Percentiles rank a stretch among this genome's conserved stretches.
Evolutionary conservation across 2,329 filamentous ascomycete genomes (phyloP).

Genomic region (Curvularia spicifera): DNA sequence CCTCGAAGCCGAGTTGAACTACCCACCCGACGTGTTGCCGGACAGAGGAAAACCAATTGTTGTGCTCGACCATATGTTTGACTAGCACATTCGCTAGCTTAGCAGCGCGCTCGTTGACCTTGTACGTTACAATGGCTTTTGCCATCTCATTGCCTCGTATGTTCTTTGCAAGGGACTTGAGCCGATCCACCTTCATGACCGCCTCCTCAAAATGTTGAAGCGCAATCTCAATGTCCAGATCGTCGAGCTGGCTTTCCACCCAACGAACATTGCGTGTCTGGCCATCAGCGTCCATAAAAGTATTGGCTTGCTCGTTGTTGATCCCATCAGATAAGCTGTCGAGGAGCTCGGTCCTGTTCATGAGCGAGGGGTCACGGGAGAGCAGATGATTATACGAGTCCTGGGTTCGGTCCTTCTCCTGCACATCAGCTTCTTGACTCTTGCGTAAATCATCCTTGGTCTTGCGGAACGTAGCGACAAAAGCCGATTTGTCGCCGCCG

Average conservation of each 20-base stretch:
- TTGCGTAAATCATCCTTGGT: constrained; percentile 91
- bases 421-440: constrained; percentile 82
- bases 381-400: constrained; percentile 89
- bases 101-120: constrained; percentile 82
- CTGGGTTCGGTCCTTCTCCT: constrained; percentile 81
- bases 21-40: constrained; percentile 85
- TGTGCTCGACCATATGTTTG: constrained; percentile 76
- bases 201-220: constrained; percentile 87
- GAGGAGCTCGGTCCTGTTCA: constrained; percentile 80
- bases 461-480: constrained; percentile 90
- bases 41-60: constrained; percentile 77
- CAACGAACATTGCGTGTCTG: constrained; percentile 95
- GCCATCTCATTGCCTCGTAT: constrained; percentile 86
- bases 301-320: constrained; percentile 72
- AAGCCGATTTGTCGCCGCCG: constrained; percentile 75
- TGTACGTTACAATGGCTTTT: constrained; percentile 90
- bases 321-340: constrained; percentile 72
- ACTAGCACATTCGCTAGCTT: constrained; percentile 79
- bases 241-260: constrained; percentile 94
- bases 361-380: constrained; percentile 74
- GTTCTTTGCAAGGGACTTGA: constrained; percentile 77
- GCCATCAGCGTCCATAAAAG: constrained; percentile 94
- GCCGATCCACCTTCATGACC: constrained; percentile 81
- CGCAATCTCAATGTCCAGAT: constrained; percentile 94
- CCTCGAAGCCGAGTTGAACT: constrained; percentile 85